Conservation (phyloP, 345 rosid species). For the Linum tenue region DNA sequence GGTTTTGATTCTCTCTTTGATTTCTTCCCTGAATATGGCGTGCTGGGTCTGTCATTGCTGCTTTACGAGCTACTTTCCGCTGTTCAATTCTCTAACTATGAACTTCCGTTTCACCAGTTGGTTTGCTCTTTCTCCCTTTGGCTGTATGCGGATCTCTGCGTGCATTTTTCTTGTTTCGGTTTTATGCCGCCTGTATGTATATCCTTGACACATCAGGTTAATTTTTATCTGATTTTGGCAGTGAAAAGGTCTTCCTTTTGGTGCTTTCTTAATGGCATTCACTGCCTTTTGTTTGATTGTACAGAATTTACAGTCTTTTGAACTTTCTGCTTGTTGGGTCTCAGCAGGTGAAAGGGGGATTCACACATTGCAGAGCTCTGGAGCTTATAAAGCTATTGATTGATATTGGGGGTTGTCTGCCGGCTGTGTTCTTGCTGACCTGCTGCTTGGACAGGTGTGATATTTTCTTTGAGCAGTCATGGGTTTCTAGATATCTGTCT, state of each 20-base stretch:
- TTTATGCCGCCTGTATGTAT: slow-evolving; percentile 23
- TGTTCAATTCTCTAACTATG: not conserved
- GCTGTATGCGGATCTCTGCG: not conserved
- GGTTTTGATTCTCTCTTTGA: not conserved
- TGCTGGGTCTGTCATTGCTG: too few relatives aligned
- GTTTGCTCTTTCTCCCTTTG: not conserved
- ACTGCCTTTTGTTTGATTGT: too few relatives aligned
- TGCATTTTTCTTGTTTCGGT: not conserved
- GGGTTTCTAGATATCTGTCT: not conserved
- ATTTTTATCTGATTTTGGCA: slow-evolving; percentile 76
- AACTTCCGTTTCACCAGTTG: not conserved
- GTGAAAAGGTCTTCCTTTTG: slow-evolving; percentile 65
- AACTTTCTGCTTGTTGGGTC: slow-evolving; percentile 5
- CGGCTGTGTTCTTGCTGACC: slow-evolving; percentile 89
- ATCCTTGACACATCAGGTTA: slow-evolving; percentile 91
- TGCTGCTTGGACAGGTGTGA: slow-evolving; percentile 81
- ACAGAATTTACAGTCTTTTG: not conserved
- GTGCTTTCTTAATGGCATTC: not conserved
- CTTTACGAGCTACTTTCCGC: not conserved
- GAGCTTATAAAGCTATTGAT: slow-evolving; percentile 93
- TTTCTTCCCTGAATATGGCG: not conserved
- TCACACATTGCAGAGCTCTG: slow-evolving; percentile 93
- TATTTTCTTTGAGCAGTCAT: not conserved
- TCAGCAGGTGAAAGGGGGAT: slow-evolving; percentile 86
- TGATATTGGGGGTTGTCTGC: slow-evolving; percentile 86